Percentiles rank a stretch among this genome's conserved stretches.
Conservation (phyloP, 495 filamentous ascomycete genomes). For the Melanomma pulvis-pyrius region DNA sequence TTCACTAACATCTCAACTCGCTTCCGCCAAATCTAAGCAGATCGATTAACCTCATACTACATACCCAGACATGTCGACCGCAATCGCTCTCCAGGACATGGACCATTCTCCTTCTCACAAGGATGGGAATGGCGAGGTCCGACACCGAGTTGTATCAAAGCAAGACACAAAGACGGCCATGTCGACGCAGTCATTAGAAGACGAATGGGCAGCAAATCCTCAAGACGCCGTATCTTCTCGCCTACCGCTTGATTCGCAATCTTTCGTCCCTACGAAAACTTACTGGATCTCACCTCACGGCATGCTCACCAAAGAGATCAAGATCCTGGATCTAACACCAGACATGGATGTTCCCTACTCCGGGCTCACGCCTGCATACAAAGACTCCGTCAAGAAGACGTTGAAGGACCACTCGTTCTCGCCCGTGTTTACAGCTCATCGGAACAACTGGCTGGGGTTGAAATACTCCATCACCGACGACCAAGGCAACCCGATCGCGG, state of each 20-base stretch:
- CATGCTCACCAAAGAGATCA: conserved; percentile 26
- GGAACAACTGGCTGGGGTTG: conserved; percentile 23
- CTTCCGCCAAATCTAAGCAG: no score
- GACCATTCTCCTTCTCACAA: neutral
- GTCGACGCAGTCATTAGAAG: neutral
- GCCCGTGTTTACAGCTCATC: neutral
- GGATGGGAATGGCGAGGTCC: neutral
- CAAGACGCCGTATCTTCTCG: conserved; percentile 4
- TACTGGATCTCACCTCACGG: conserved; percentile 34
- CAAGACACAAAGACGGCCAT: neutral
- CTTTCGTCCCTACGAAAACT: conserved; percentile 26
- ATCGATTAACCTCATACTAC: neutral
- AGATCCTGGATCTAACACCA: conserved; percentile 31
- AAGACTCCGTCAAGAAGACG: conserved; percentile 9
- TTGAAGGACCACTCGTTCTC: conserved; percentile 25
- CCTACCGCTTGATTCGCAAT: conserved; percentile 12
- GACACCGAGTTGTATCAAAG: conserved; percentile 13
- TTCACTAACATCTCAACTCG: neutral
- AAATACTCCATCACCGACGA: conserved; percentile 14
- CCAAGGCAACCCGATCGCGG: conserved; percentile 8
- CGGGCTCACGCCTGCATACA: conserved; percentile 21
- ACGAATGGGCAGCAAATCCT: conserved; percentile 7
- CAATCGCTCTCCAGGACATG: conserved; percentile 27
- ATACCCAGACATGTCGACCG: conserved; percentile 15
- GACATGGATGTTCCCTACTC: conserved; percentile 16